Conservation (phyloP, 106 monocot species). For the Allium cepa region DNA sequence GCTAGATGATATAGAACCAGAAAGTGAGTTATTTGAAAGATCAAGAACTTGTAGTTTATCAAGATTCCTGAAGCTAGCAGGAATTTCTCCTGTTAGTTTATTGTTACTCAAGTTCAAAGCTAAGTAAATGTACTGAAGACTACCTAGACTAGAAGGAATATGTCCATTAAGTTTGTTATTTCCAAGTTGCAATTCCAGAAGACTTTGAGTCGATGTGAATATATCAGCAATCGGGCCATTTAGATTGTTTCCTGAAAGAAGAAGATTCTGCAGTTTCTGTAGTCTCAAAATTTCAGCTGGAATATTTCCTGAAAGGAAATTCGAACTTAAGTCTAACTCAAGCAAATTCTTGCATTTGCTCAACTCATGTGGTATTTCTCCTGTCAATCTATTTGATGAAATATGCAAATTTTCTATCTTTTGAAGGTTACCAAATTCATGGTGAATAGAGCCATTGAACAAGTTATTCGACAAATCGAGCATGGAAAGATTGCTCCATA, state of each 20-base stretch:
- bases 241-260: conserved; percentile 49
- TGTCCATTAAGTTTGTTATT: conserved; percentile 43
- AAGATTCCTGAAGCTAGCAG: conserved; percentile 43
- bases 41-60: conserved; percentile 55
- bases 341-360: conserved; percentile 43
- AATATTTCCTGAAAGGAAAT: conserved; percentile 45
- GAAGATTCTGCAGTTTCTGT: conserved; percentile 31
- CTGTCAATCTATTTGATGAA: conserved; percentile 49
- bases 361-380: conserved; percentile 42
- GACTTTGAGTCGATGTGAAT: conserved; percentile 35
- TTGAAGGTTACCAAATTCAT: conserved; percentile 31
- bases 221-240: conserved; percentile 49
- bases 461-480: conserved; percentile 57
- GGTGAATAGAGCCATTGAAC: conserved; percentile 46
- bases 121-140: conserved; percentile 48
- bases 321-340: conserved; percentile 40
- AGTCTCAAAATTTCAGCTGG: conserved; percentile 28
- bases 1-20: conserved; percentile 45
- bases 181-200: conserved; percentile 60
- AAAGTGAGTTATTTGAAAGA: conserved; percentile 52
- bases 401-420: conserved; percentile 35
- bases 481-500: conserved; percentile 46
- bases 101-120: conserved; percentile 50
- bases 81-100: conserved; percentile 40
- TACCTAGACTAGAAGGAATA: conserved; percentile 51